These are phyloP conservation scores for Neonectria faginata DNA, from an alignment of 2,329 filamentous ascomycete genomes.

Conservation along the genomic window DNA sequence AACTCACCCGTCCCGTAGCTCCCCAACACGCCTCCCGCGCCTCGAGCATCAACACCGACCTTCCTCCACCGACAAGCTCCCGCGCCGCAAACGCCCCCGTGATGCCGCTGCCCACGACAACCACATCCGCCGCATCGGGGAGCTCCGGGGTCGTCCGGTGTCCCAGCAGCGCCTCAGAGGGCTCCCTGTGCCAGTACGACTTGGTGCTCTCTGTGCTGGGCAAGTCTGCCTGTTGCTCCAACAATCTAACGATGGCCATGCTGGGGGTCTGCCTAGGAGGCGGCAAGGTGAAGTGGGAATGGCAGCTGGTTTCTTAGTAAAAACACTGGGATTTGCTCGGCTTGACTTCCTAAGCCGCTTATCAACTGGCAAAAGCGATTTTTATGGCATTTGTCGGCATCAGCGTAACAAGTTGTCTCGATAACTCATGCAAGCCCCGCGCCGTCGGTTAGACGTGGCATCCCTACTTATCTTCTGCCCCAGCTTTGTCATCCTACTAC, in stretches of 20 bases:
- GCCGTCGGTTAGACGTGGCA: slow-evolving; percentile 9
- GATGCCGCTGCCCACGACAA: slow-evolving; percentile 81
- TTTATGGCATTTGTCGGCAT: too few relatives aligned
- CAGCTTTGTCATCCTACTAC: slow-evolving; percentile 20
- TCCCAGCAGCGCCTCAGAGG: slow-evolving; percentile 72
- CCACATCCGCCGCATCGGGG: slow-evolving; percentile 72
- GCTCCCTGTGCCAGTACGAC: slow-evolving; percentile 81
- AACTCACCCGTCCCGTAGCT: slow-evolving; percentile 80
- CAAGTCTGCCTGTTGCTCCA: slow-evolving; percentile 61
- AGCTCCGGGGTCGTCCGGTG: slow-evolving; percentile 74
- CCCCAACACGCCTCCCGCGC: slow-evolving; percentile 85
- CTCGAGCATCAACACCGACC: slow-evolving; percentile 78
- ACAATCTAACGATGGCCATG: slow-evolving; percentile 50
- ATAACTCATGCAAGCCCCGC: slow-evolving; percentile 22
- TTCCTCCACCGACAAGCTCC: slow-evolving; percentile 65
- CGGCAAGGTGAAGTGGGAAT: neutral
- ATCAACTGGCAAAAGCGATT: neutral
- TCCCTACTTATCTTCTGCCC: neutral
- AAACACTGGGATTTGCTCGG: neutral
- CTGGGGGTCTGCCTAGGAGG: neutral
- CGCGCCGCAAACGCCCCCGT: slow-evolving; percentile 79
- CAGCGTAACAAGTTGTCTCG: neutral
- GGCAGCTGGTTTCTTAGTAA: neutral
- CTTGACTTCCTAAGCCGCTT: neutral
- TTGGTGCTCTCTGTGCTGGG: slow-evolving; percentile 70